phyloP scores from a whole-genome alignment of 2,329 filamentous ascomycete genomes.

The Aschersonia sp. region DNA sequence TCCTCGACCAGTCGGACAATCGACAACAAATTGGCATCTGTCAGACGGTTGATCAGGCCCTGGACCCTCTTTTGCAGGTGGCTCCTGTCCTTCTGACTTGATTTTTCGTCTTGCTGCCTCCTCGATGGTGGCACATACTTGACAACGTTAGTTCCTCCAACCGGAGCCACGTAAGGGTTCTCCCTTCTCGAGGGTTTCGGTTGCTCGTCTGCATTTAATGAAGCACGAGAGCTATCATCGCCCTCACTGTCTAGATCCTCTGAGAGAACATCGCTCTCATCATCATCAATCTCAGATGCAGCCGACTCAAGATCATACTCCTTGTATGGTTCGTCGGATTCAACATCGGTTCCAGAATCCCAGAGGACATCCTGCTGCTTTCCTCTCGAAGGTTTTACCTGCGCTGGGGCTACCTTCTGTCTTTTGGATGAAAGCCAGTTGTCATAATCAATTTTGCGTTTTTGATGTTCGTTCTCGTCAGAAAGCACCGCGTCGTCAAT shows the following conservation, averaged over 20 bases:
- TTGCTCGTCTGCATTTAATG: constrained; percentile 15
- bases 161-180: constrained; percentile 78
- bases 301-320: background rate
- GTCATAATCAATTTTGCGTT: constrained; percentile 42
- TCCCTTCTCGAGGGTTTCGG: constrained; percentile 44
- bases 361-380: background rate
- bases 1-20: constrained; percentile 73
- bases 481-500: constrained; percentile 32
- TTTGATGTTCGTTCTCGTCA: constrained; percentile 43
- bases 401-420: constrained; percentile 10
- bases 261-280: background rate
- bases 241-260: constrained; percentile 10
- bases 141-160: constrained; percentile 25
- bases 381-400: background rate
- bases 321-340: background rate
- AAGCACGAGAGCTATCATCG: constrained; percentile 25
- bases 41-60: constrained; percentile 82
- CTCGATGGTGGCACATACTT: constrained; percentile 83
- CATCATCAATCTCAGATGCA: background rate
- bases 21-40: constrained; percentile 75
- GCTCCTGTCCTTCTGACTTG: constrained; percentile 50
- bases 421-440: constrained; percentile 47
- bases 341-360: background rate
- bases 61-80: constrained; percentile 69
- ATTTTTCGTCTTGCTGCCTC: constrained; percentile 44